Conservation (phyloP, 148 eudicot species). For the Linanthus parryae region DNA sequence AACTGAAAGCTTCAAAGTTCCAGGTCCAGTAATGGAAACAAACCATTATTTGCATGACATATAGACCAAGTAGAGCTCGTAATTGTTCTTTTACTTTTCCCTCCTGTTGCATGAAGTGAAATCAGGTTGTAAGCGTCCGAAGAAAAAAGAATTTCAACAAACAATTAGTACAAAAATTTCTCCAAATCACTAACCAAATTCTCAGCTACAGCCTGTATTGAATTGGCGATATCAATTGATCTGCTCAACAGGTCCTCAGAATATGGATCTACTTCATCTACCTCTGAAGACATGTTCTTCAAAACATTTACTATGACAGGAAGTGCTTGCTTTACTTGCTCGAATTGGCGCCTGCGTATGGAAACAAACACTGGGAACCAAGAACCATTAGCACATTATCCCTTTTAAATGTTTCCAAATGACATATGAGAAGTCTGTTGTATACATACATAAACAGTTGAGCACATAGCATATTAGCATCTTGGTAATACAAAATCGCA, state of each 20-base stretch:
- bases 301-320: conserved; percentile 63
- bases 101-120: conserved; percentile 43
- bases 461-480: too few species aligned
- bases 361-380: conserved; percentile 44
- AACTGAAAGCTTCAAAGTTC: conserved; percentile 6
- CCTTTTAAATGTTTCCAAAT: too few species aligned
- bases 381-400: background rate
- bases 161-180: conserved; percentile 8
- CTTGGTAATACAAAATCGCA: too few species aligned
- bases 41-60: conserved; percentile 74
- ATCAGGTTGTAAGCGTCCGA: conserved; percentile 8
- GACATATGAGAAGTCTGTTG: too few species aligned
- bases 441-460: too few species aligned
- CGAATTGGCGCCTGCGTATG: conserved; percentile 68
- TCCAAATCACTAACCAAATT: conserved; percentile 90
- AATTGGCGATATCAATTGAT: conserved; percentile 46
- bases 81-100: conserved; percentile 42
- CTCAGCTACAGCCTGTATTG: conserved; percentile 47
- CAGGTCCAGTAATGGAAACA: conserved; percentile 10
- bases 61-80: conserved; percentile 62
- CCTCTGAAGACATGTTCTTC: conserved; percentile 36
- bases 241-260: conserved; percentile 43
- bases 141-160: conserved; percentile 2
- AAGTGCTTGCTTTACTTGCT: conserved; percentile 65
- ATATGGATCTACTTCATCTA: conserved; percentile 42